Conservation (phyloP, 2,329 filamentous ascomycete species). For the Penicillium hesseltinei region DNA sequence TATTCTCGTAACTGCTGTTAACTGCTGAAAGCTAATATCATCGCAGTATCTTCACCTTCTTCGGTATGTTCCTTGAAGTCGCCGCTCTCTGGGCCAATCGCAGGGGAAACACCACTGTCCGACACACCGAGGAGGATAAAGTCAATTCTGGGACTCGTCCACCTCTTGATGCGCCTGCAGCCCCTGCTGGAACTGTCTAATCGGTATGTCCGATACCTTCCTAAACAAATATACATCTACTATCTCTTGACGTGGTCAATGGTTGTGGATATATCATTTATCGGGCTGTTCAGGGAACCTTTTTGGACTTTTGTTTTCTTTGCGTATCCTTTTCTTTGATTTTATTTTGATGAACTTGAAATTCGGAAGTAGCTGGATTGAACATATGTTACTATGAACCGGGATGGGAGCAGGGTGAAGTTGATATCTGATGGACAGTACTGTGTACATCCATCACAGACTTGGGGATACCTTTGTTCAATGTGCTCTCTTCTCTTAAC, state of each 20-base stretch:
- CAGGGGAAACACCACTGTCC: constrained; percentile 17
- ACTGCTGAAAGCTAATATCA: not conserved
- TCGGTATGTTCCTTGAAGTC: constrained; percentile 40
- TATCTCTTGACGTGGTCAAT: not conserved
- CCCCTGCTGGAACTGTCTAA: constrained; percentile 17
- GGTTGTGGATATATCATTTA: not conserved
- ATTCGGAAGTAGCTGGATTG: not conserved
- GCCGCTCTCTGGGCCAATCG: constrained; percentile 36
- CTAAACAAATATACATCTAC: not conserved
- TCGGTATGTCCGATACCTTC: not conserved
- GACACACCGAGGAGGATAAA: constrained; percentile 26
- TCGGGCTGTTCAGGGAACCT: not conserved
- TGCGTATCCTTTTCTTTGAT: not conserved
- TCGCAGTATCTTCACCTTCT: constrained; percentile 43
- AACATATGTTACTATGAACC: not conserved
- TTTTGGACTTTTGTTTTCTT: not conserved
- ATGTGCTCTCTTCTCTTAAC: not conserved
- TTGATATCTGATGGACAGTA: not conserved
- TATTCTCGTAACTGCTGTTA: too few species aligned
- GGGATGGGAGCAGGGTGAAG: not conserved
- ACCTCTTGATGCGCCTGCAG: constrained; percentile 20
- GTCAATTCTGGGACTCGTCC: constrained; percentile 14
- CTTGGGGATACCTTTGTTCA: not conserved
- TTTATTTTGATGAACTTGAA: not conserved
- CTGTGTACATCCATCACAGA: not conserved